These are phyloP conservation scores for Fusarium longipes DNA, from an alignment of 2,329 filamentous ascomycete genomes.

Conservation along the genomic window DNA sequence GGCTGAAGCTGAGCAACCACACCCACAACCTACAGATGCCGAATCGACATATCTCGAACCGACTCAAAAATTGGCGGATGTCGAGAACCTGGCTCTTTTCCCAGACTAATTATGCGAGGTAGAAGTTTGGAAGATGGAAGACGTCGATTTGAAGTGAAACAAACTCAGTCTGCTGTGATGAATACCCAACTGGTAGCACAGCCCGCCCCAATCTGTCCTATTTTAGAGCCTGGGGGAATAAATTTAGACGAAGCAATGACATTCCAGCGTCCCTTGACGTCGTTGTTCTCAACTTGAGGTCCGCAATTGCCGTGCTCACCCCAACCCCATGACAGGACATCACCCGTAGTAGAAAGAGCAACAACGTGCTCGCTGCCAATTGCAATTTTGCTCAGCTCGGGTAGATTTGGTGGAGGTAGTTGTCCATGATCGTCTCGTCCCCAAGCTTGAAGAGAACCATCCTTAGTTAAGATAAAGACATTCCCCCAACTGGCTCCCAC, in stretches of 20 bases:
- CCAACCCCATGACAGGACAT: conserved; percentile 92
- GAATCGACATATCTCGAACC: conserved; percentile 66
- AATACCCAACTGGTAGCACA: conserved; percentile 88
- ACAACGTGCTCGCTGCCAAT: conserved; percentile 93
- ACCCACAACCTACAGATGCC: conserved; percentile 41
- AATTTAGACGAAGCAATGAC: conserved; percentile 69
- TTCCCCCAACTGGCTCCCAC: conserved; percentile 86
- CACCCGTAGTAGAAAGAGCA: conserved; percentile 71
- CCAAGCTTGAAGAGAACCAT: conserved; percentile 76
- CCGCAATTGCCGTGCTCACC: conserved; percentile 98
- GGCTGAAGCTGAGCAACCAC: conserved; percentile 28
- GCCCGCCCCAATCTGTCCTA: conserved; percentile 78
- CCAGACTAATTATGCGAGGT: conserved; percentile 48
- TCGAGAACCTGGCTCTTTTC: conserved; percentile 61
- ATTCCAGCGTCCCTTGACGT: conserved; percentile 77
- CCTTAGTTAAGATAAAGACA: conserved; percentile 74
- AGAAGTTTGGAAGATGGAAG: not conserved
- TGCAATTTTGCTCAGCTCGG: conserved; percentile 71
- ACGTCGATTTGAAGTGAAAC: conserved; percentile 9
- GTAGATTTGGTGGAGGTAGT: conserved; percentile 72
- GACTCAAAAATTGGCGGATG: conserved; percentile 79
- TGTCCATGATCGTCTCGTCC: conserved; percentile 89
- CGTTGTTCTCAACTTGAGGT: conserved; percentile 68
- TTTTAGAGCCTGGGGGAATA: conserved; percentile 61
- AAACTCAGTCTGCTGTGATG: conserved; percentile 43